Evolutionary conservation across 305 asterid species (phyloP).

Genomic region (Salvia sclarea): DNA sequence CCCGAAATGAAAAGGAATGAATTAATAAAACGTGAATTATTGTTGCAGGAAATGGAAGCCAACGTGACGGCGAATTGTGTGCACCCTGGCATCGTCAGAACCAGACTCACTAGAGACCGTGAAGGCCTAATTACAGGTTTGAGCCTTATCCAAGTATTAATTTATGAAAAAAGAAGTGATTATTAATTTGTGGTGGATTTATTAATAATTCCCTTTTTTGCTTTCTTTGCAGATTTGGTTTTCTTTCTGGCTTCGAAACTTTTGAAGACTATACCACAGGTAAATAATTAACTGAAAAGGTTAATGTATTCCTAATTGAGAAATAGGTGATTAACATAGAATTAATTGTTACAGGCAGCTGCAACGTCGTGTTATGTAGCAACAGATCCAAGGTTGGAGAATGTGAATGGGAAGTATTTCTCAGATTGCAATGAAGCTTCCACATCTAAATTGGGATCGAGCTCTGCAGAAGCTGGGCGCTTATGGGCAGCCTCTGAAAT

Average conservation of each 20-base stretch:
- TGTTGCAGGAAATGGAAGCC: constrained; percentile 72
- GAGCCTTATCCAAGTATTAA: neutral
- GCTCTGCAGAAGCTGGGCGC: constrained; percentile 55
- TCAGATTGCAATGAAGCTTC: constrained; percentile 84
- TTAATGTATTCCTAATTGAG: too few species aligned
- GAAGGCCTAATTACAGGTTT: constrained; percentile 78
- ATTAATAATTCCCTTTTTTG: too few species aligned
- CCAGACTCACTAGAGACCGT: constrained; percentile 84
- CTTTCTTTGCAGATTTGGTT: constrained; percentile 60
- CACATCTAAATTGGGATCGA: constrained; percentile 63
- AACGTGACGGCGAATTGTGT: constrained; percentile 87
- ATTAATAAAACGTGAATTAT: neutral
- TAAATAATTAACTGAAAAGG: constrained; percentile 12
- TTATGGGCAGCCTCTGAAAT: constrained; percentile 77
- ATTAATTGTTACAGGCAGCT: constrained; percentile 72
- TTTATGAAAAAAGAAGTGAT: neutral
- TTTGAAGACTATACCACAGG: constrained; percentile 90
- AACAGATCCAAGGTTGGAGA: constrained; percentile 57
- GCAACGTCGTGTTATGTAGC: constrained; percentile 93
- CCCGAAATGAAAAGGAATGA: neutral
- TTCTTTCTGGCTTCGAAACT: constrained; percentile 85
- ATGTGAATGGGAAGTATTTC: constrained; percentile 69
- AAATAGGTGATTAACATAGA: too few species aligned
- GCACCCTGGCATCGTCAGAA: constrained; percentile 94
- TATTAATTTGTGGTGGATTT: neutral